phyloP scores from a whole-genome alignment of 495 filamentous ascomycete genomes.

The Collariella sp. region DNA sequence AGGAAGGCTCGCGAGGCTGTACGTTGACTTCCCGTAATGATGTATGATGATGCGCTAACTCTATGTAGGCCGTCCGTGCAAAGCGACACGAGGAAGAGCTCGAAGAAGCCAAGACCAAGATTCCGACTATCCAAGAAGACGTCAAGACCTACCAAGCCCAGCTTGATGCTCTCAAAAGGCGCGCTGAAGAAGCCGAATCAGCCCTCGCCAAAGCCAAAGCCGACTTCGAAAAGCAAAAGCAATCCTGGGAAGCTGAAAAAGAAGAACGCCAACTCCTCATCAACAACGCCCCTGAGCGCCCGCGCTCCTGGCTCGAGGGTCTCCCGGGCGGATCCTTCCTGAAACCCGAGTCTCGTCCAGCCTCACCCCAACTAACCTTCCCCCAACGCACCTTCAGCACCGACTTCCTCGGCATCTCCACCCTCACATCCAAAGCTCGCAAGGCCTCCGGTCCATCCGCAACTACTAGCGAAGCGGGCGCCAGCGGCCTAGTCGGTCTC shows the following conservation, averaged over 20 bases:
- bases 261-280: constrained; percentile 50
- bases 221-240: constrained; percentile 42
- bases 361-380: constrained; percentile 35
- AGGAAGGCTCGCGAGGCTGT: constrained; percentile 81
- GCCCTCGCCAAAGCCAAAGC: constrained; percentile 46
- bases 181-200: constrained; percentile 55
- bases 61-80: constrained; percentile 56
- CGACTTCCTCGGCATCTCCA: constrained; percentile 39
- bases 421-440: constrained; percentile 33
- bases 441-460: constrained; percentile 37
- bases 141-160: constrained; percentile 51
- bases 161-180: constrained; percentile 53
- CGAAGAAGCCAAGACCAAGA: constrained; percentile 57
- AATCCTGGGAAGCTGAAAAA: constrained; percentile 62
- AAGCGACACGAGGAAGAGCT: constrained; percentile 77
- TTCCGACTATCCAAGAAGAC: constrained; percentile 51
- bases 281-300: constrained; percentile 59
- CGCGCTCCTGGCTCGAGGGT: constrained; percentile 63
- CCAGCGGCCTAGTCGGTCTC: constrained; percentile 7
- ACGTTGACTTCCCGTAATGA: constrained; percentile 22
- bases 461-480: constrained; percentile 35
- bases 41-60: constrained; percentile 13
- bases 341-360: constrained; percentile 38
- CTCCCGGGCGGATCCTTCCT: constrained; percentile 28
- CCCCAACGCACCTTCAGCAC: constrained; percentile 41